Conservation (phyloP, 1,139 yeast genomes). For the Diutina catenulata region DNA sequence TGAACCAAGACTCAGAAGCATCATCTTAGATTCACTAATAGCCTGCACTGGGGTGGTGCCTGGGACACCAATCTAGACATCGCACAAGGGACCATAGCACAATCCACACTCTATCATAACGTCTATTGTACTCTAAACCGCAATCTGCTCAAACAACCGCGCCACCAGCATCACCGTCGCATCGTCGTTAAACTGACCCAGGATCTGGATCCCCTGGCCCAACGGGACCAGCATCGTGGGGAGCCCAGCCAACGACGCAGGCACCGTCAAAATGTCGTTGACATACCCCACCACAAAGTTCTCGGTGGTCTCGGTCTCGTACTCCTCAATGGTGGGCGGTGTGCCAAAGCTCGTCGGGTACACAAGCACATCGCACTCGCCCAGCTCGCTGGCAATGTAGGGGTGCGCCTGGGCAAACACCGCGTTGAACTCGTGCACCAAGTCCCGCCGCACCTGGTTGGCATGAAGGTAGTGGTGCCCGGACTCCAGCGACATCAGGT, state of each 20-base stretch:
- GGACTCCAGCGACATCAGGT: conserved; percentile 62
- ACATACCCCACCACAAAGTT: conserved; percentile 53
- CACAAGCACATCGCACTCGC: conserved; percentile 57
- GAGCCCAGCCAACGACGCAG: conserved; percentile 83
- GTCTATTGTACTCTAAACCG: no score
- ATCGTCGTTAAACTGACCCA: conserved; percentile 86
- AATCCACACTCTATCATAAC: no score
- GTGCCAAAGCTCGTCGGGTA: conserved; percentile 61
- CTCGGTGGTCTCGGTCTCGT: conserved; percentile 17
- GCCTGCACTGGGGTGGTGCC: no score
- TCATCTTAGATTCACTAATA: no score
- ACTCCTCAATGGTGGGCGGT: conserved; percentile 43
- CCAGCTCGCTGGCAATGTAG: conserved; percentile 13
- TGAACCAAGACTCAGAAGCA: no score
- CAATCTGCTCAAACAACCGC: conserved; percentile 4
- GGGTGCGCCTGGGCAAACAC: conserved; percentile 46
- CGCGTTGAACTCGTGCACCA: conserved; percentile 55
- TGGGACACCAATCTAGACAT: no score
- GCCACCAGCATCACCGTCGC: conserved; percentile 37
- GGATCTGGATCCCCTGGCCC: conserved; percentile 50
- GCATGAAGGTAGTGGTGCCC: conserved; percentile 79
- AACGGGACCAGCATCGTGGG: conserved; percentile 77
- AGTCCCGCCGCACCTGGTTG: conserved; percentile 45
- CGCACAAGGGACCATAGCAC: no score
- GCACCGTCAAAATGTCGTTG: conserved; percentile 80